Conservation (phyloP, 768 basidiomycete genomes). For the Pleurotus tuoliensis region DNA sequence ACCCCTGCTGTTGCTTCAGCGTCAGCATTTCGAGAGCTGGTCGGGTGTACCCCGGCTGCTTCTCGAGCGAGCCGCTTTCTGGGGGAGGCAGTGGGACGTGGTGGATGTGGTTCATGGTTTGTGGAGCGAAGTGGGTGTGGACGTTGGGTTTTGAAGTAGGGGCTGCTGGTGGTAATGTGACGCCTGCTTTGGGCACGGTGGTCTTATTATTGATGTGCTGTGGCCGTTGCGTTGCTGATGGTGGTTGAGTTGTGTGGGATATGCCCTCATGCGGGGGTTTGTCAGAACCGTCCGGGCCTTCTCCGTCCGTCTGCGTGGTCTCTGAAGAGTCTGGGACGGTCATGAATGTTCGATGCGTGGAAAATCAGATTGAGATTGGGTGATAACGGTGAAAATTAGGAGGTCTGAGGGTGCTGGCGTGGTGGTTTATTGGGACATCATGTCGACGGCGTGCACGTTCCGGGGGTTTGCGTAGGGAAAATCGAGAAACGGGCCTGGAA, state of each 20-base stretch:
- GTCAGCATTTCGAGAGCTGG: slow-evolving; percentile 38
- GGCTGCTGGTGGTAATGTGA: slow-evolving; percentile 8
- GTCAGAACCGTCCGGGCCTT: slow-evolving; percentile 55
- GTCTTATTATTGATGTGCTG: slow-evolving; percentile 11
- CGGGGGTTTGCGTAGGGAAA: slow-evolving; percentile 18
- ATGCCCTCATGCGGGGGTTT: slow-evolving; percentile 46
- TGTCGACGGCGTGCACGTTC: slow-evolving; percentile 37
- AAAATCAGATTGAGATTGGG: slow-evolving; percentile 14
- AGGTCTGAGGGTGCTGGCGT: slow-evolving; percentile 13
- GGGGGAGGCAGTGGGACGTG: slow-evolving; percentile 49
- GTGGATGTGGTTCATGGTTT: slow-evolving; percentile 10
- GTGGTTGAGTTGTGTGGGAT: slow-evolving; percentile 21
- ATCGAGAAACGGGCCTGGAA: slow-evolving; percentile 12
- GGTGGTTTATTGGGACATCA: slow-evolving; percentile 36
- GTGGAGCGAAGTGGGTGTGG: slow-evolving; percentile 13
- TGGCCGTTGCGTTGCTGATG: slow-evolving; percentile 15
- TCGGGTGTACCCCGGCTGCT: slow-evolving; percentile 48
- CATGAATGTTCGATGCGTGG: slow-evolving; percentile 32
- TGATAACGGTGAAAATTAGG: slow-evolving; percentile 7
- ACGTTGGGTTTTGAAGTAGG: slow-evolving; percentile 14
- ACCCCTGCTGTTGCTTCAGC: slow-evolving; percentile 14
- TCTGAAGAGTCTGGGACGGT: slow-evolving; percentile 44
- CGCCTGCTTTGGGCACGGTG: not conserved
- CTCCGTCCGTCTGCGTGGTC: slow-evolving; percentile 49
- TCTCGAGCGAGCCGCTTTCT: slow-evolving; percentile 42